Percentiles rank a stretch among this genome's conserved stretches.
Conservation (phyloP, 306 rosid genomes). For the Gastrolobium bilobum region DNA sequence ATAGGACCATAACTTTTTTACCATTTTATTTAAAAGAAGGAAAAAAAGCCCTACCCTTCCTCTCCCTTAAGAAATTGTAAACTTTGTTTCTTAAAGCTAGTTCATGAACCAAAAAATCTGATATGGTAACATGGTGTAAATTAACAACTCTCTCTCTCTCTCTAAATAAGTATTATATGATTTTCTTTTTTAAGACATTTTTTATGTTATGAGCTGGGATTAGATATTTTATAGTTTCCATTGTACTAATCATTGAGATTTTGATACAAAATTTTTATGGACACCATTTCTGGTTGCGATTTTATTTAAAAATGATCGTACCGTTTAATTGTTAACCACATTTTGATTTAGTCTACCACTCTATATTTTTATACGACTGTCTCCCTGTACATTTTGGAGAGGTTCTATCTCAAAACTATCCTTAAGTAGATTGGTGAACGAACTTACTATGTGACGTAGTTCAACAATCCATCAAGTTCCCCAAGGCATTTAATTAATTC, state of each 20-base stretch:
- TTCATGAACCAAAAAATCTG: not conserved
- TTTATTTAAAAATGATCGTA: not conserved
- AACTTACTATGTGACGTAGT: not conserved
- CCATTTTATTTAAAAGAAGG: not conserved
- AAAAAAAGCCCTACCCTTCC: not conserved
- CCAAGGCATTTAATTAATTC: not conserved
- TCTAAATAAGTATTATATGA: not conserved
- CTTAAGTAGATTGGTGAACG: not conserved
- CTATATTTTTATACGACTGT: not conserved
- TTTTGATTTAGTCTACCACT: constrained; percentile 2
- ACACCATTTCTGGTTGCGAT: not conserved
- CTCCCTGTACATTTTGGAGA: constrained; percentile 12
- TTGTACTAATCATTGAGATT: not conserved
- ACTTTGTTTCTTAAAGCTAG: not conserved
- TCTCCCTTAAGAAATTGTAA: not conserved
- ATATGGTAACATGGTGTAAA: constrained; percentile 13
- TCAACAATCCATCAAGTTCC: not conserved
- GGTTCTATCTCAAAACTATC: constrained; percentile 12
- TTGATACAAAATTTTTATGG: not conserved
- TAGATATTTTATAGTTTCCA: not conserved
- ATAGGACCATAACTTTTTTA: constrained; percentile 1
- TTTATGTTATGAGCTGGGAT: not conserved
- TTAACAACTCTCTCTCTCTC: not conserved
- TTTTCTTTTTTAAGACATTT: not conserved
- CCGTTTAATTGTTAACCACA: not conserved